Percentiles rank a stretch among this genome's conserved stretches.
Evolutionary conservation across 1,284 basidiomycete genomes (phyloP).

Genomic region (Austroboletus niveus): DNA sequence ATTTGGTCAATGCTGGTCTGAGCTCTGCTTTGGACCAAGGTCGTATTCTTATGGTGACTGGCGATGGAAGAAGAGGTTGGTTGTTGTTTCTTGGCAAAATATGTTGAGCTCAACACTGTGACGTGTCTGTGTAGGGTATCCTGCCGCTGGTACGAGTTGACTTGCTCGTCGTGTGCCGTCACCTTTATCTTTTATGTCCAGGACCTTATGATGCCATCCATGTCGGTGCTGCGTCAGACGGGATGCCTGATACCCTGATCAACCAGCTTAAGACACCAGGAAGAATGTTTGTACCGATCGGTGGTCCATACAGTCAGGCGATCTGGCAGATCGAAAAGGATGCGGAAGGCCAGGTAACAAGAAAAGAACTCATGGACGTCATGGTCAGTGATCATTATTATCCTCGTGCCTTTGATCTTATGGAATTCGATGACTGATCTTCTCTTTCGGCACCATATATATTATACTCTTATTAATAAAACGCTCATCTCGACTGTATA

Average conservation of each 20-base stretch:
- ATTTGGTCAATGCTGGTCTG: slow-evolving; percentile 71
- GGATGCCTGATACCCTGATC: slow-evolving; percentile 70
- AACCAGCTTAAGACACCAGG: slow-evolving; percentile 84
- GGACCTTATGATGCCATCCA: slow-evolving; percentile 90
- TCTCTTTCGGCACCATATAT: not conserved
- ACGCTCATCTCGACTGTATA: not conserved
- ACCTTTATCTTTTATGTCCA: slow-evolving; percentile 14
- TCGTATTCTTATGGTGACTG: slow-evolving; percentile 63
- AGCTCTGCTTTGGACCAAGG: slow-evolving; percentile 49
- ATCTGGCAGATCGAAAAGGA: slow-evolving; percentile 85
- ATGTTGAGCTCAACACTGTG: not conserved
- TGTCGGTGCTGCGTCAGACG: slow-evolving; percentile 89
- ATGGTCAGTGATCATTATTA: slow-evolving; percentile 47
- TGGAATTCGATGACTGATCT: slow-evolving; percentile 13
- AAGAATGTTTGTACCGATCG: slow-evolving; percentile 93
- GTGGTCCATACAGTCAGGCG: slow-evolving; percentile 51
- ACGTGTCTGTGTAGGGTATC: slow-evolving; percentile 23
- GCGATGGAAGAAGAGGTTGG: slow-evolving; percentile 80
- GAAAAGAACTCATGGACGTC: slow-evolving; percentile 78
- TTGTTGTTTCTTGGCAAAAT: no score
- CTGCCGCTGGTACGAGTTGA: slow-evolving; percentile 24
- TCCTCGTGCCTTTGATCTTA: slow-evolving; percentile 10
- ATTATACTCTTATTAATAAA: not conserved
- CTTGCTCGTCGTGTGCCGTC: not conserved
- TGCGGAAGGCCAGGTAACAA: slow-evolving; percentile 62